Evolutionary conservation across 805 yeast species (phyloP).

Genomic region (Pichia phayaonensis): DNA sequence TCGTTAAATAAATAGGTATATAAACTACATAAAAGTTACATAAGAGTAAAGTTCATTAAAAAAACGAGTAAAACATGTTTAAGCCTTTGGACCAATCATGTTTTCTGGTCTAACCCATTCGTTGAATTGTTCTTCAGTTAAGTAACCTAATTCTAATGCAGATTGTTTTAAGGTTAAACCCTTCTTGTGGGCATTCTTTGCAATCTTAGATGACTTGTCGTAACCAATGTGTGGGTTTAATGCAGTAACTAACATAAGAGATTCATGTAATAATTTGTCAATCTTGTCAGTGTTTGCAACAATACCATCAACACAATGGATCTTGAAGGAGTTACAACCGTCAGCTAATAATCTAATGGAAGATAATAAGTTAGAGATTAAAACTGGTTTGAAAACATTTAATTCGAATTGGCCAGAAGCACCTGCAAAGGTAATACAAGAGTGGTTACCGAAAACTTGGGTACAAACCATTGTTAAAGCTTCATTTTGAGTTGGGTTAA

Average conservation of each 20-base stretch:
- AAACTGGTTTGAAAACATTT: constrained; percentile 95
- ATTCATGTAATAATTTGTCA: constrained; percentile 81
- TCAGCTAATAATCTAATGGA: constrained; percentile 87
- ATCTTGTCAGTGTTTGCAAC: constrained; percentile 83
- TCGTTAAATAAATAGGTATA: constrained; percentile 2
- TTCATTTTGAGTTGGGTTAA: constrained; percentile 98
- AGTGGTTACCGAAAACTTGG: constrained; percentile 95
- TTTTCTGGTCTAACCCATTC: constrained; percentile 97
- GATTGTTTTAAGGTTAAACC: constrained; percentile 93
- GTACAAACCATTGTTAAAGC: constrained; percentile 97
- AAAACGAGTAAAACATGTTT: background rate
- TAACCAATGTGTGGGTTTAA: constrained; percentile 98
- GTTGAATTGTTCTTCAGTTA: constrained; percentile 81
- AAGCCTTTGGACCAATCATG: constrained; percentile 85
- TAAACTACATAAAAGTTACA: background rate
- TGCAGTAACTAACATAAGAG: constrained; percentile 97
- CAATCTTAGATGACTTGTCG: constrained; percentile 95
- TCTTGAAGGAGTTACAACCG: constrained; percentile 82
- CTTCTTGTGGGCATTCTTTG: constrained; percentile 97
- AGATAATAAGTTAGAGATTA: constrained; percentile 83
- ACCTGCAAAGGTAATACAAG: constrained; percentile 94
- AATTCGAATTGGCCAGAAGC: constrained; percentile 98
- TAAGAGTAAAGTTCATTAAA: background rate
- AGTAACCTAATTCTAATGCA: constrained; percentile 83
- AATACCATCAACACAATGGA: constrained; percentile 93